Evolutionary conservation across 371 early-diverging fungal genomes (phyloP).

Genomic region (Mortierella sp.): DNA sequence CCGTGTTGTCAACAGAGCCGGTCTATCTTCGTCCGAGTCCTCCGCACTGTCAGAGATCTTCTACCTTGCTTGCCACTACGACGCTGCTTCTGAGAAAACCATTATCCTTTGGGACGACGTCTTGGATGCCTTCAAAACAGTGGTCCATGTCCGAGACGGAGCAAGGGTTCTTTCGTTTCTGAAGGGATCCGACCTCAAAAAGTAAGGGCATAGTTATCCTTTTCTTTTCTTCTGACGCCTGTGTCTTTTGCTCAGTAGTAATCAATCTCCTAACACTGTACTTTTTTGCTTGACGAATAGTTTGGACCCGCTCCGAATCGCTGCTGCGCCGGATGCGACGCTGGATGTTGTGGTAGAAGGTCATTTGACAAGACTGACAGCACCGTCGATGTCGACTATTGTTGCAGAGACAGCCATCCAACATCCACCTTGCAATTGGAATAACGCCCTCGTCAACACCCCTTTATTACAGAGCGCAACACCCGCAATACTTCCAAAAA

Average conservation of each 20-base stretch:
- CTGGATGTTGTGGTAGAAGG: not conserved
- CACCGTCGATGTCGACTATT: not conserved
- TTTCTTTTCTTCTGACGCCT: no score
- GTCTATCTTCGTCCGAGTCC: no score
- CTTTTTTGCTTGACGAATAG: not conserved
- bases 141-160: not conserved
- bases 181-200: not conserved
- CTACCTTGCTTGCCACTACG: not conserved
- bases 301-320: not conserved
- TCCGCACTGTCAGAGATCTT: not conserved
- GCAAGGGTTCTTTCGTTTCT: not conserved
- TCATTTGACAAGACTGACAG: not conserved
- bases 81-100: not conserved
- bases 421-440: not conserved
- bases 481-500: no score
- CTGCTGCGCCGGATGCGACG: not conserved
- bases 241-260: no score
- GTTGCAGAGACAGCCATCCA: not conserved
- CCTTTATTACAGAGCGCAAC: no score
- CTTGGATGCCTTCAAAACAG: not conserved
- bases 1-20: no score
- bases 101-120: not conserved
- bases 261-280: no score
- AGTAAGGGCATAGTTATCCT: not conserved
- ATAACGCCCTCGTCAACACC: no score